Evolutionary conservation across 169 alveolate species (phyloP).

Genomic region (Plasmodium ovale): DNA sequence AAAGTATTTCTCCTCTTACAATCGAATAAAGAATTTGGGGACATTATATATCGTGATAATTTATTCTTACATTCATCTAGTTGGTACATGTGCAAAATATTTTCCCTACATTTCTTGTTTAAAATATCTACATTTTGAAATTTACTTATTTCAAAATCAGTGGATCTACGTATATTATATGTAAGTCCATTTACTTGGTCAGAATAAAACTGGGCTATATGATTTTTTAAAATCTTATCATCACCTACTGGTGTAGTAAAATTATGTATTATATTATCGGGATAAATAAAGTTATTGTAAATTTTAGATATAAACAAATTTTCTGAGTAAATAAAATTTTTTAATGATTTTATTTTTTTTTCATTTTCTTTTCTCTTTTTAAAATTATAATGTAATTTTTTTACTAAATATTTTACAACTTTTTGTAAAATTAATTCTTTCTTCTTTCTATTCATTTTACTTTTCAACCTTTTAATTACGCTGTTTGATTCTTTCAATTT

Average conservation of each 20-base stretch:
- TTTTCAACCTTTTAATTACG: slow-evolving; percentile 23
- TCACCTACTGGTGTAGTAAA: neutral
- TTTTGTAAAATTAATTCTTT: slow-evolving; percentile 24
- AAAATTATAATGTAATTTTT: slow-evolving; percentile 32
- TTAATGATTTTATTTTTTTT: slow-evolving; percentile 47
- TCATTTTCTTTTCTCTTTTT: slow-evolving; percentile 61
- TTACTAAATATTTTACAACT: slow-evolving; percentile 27
- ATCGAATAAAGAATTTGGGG: neutral
- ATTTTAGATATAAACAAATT: slow-evolving; percentile 49
- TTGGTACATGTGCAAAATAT: neutral
- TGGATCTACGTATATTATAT: too few species aligned
- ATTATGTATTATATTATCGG: slow-evolving; percentile 1
- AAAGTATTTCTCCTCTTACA: slow-evolving; percentile 39
- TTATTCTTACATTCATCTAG: neutral
- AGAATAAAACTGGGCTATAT: slow-evolving; percentile 3
- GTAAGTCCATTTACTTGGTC: neutral
- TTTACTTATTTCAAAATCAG: neutral
- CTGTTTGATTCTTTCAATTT: slow-evolving; percentile 35
- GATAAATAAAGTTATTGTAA: slow-evolving; percentile 26
- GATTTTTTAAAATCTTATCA: neutral
- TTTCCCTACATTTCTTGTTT: neutral
- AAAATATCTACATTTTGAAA: neutral
- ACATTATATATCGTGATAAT: neutral
- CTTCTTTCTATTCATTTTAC: neutral
- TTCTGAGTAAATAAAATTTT: slow-evolving; percentile 62